Conservation (phyloP, 805 yeast genomes). For the Candida lessepsii region DNA sequence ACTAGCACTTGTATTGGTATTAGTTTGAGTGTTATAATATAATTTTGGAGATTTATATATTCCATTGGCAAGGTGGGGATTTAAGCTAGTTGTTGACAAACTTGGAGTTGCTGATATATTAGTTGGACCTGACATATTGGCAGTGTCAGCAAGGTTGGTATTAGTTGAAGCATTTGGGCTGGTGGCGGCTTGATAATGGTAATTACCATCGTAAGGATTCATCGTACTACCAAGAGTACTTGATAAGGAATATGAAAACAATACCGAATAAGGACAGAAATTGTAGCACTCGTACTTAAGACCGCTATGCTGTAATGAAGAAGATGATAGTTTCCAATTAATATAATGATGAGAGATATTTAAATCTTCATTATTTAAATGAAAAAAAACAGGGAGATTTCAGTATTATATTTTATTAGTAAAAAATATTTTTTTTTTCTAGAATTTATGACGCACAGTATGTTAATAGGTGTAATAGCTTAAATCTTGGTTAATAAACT, state of each 20-base stretch:
- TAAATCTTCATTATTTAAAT: slow-evolving; percentile 4
- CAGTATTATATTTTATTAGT: slow-evolving; percentile 4
- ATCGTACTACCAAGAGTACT: slow-evolving; percentile 1
- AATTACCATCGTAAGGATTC: slow-evolving; percentile 6
- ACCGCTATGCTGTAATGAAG: too few relatives aligned
- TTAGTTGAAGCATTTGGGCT: slow-evolving; percentile 1
- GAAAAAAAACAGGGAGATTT: slow-evolving; percentile 2
- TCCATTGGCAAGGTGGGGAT: neutral
- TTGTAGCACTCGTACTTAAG: too few relatives aligned
- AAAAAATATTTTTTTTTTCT: slow-evolving; percentile 5
- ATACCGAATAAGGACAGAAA: too few relatives aligned
- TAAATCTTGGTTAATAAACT: too few relatives aligned
- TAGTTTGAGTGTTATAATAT: neutral
- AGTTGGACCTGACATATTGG: neutral
- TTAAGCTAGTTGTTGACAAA: neutral
- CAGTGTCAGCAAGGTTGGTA: neutral
- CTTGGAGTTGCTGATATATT: neutral
- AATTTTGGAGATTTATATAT: slow-evolving; percentile 1
- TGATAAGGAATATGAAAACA: too few relatives aligned
- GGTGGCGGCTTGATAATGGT: slow-evolving; percentile 1
- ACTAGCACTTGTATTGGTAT: too few relatives aligned
- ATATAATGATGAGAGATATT: neutral
- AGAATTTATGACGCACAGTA: slow-evolving; percentile 3
- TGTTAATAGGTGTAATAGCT: neutral
- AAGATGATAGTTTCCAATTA: neutral